phyloP scores from a whole-genome alignment of 176 grass and related monocot genomes.

The Echinochloa phyllopogon region DNA sequence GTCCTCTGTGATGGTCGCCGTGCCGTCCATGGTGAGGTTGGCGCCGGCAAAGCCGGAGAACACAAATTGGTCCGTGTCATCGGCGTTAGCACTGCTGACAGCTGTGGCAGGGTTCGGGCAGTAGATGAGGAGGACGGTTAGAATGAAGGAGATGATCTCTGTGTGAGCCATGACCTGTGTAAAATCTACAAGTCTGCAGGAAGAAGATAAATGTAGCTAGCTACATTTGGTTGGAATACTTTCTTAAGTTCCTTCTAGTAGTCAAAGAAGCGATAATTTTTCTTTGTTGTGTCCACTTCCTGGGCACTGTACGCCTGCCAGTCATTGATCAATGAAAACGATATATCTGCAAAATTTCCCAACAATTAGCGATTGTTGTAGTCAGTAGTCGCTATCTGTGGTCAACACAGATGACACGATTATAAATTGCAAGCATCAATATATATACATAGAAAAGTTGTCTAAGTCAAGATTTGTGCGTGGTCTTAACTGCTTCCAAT shows the following conservation, averaged over 20 bases:
- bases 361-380: neutral
- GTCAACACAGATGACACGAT: neutral
- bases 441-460: neutral
- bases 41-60: slow-evolving; percentile 1
- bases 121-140: neutral
- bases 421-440: no score
- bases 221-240: no score
- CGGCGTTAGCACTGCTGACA: neutral
- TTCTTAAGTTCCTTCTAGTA: neutral
- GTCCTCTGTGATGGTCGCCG: neutral
- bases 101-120: neutral
- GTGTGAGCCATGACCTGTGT: neutral
- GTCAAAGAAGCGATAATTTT: neutral
- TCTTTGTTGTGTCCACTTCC: neutral
- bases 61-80: neutral
- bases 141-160: neutral
- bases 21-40: slow-evolving; percentile 47
- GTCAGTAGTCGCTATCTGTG: neutral
- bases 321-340: neutral
- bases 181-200: neutral
- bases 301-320: neutral
- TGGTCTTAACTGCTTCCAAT: no score
- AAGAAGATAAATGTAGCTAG: neutral
- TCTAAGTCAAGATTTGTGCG: neutral
- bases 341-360: neutral